Base-by-base conservation (phyloP, 2,329 filamentous ascomycete species). In the Epichloe uncinata region DNA sequence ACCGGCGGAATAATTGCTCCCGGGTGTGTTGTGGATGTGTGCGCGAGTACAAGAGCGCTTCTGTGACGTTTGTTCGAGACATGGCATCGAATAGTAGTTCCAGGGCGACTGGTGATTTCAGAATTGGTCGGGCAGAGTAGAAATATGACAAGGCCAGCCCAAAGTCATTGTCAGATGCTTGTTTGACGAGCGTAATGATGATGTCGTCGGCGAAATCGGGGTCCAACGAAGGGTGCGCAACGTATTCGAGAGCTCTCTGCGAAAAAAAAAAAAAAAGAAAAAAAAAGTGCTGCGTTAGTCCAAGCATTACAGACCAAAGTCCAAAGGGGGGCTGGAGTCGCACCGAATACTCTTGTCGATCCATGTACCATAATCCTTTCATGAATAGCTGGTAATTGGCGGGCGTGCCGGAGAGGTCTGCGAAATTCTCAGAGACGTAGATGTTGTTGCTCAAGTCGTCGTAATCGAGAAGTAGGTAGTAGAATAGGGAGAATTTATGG, bases 171-270 rank as follows among this genome's bases (percentile, higher is more conserved):
- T 73, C 69, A 37, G 76, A 67, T 20, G 80, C 73, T 55, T 81
- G 75, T 37, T 77, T 74, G 47, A 87, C 78, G 4, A 93, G 76
- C 4, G 77, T 75, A 26, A 77, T 75, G 56, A 93, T 74, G 48
- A 94, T 90, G 53, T 94, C 85, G 66, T 93, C 87, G 50, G 85
- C 78, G 60, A 93, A 94, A 49, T 88, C 88, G 36, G 85, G 82
- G 18, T 84, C 81, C 4, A 94, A 74, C 1, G 84, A 87, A 0
- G 88, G 87, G 58, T 93, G 84, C 4, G 86, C 82, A 13, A 95
- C 77, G 61, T 84, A 81, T 57, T 87, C 81, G 30, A 94, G 73
- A 3, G 87, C 86, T 55, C 71, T 67, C 76, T 85, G 46, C n/a
- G 5, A 26, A 15, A 22, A 11, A 15, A 34, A 11, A 22, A 18